Evolutionary conservation across 1,284 basidiomycete genomes (phyloP), one percentile per base, ranked within the genome.

Genomic region (Macrocystidia cucumis): DNA sequence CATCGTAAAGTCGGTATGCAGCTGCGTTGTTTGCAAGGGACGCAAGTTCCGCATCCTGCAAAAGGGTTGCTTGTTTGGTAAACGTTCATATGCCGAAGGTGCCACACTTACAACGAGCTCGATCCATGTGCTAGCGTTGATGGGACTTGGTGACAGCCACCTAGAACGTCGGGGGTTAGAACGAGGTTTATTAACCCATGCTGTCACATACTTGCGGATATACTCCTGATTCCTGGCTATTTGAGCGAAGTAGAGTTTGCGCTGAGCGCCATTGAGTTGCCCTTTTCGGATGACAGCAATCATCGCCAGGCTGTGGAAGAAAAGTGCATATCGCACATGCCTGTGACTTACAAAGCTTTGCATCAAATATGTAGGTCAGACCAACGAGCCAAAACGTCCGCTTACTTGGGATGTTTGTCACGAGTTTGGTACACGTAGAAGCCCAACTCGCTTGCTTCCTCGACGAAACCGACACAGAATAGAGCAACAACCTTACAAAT

Each of bases 221-320:
- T 71, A 80, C 8, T 52, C 51, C 51, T 80, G 76, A 49, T 83
- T 83, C 5, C 57, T 49, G 16, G 65, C 60, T 28, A 82, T 62
- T 49, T 84, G 80, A 11, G 61, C 55, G 34, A 78, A 41, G 48
- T 78, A 81, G 12, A 49, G 52, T 0, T 45, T 40, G 13, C 62
- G 62, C 13, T 54, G 46, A n/a, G 62, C 56, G 8, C 53, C 54
- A 5, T 62, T 38, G 3, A 73, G 42, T 2, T 54, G 45, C 2
- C 64, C 66, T 41, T 62, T 59, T 34, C 77, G 64, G 20, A 82
- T 49, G 45, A 69, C 74, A 5, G 66, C 65, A 39, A 78, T 67
- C 57, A 83, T 55, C 0, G 78, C 69, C 18, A 83, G 57, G 44
- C 65, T 74, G 45, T 83, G 80, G 51, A 78, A 82, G 54, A 81